A percentile compares a stretch with the other conserved stretches of the same genome.
These are phyloP conservation scores for Teratosphaeria viscida DNA, from an alignment of 2,329 filamentous ascomycete species.

Conservation along the genomic window DNA sequence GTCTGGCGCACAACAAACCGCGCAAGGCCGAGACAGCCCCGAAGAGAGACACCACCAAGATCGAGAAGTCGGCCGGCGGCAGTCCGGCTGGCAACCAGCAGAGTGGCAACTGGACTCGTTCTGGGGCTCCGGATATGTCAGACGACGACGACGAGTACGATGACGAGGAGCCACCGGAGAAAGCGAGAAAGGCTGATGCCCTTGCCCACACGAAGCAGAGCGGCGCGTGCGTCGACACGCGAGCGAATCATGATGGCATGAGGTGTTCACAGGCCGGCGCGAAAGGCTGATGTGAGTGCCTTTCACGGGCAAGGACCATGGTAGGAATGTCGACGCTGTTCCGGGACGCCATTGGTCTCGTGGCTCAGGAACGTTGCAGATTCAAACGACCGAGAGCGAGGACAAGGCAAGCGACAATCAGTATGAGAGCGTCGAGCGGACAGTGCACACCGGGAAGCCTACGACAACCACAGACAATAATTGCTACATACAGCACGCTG, in stretches of 20 bases:
- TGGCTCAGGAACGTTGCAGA: no score
- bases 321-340: background rate
- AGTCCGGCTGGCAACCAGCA: background rate
- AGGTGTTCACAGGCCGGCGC: background rate
- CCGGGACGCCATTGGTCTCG: background rate
- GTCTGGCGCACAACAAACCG: constrained; percentile 16
- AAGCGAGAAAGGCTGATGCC: background rate
- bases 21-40: constrained; percentile 11
- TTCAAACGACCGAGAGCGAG: no score
- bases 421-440: background rate
- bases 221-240: constrained; percentile 1
- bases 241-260: background rate
- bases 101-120: background rate
- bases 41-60: constrained; percentile 12
- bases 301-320: background rate
- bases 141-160: background rate
- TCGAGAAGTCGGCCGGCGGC: background rate
- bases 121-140: background rate
- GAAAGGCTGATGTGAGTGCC: background rate
- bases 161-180: background rate
- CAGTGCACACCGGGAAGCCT: background rate
- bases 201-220: background rate
- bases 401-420: background rate
- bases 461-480: background rate
- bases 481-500: background rate